Base-by-base conservation (phyloP, 2,329 filamentous ascomycete species). In the Diaporthe eres region DNA sequence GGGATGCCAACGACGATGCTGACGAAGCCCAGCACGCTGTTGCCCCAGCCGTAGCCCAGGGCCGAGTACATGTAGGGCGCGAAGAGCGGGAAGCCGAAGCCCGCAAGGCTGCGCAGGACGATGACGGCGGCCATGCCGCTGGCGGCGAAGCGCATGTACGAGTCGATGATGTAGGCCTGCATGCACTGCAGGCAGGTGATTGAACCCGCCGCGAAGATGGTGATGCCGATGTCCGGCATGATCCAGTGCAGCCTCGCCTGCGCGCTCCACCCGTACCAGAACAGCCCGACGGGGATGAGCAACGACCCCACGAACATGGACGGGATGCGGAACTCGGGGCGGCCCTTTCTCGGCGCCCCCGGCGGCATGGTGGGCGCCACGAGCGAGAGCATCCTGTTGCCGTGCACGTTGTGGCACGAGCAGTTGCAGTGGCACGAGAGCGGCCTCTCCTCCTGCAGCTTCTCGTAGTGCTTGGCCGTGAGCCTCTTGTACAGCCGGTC, bases 301-400 rank as follows among this genome's bases (percentile, higher is more conserved):
- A 89, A 77, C 0, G 85, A 84, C 1, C 87, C 89, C 2, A 89
- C 84, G 44, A 90, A 85, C 86, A 92, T 89, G 1, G 88, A 85
- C 0, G 90, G 90, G 0, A 88, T 80, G 4, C 87, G 85, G 78
- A 84, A 87, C 78, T 88, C 87, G 0, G 87, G 86, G 71, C 78
- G 77, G 12, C 81, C 79, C 25, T 78, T 77, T 10, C 77, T 72
- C 1, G 39, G 60, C 25, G 31, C 31, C 1, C 60, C 60, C 1
- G 60, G 60, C 4, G 60, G 60, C 10, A 34, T 39, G 2, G 37
- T 13, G 9, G 61, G 60, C 10, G 60, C 39, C 39, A 8, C 8
- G 2, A n/a, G 4, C 0, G 60, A 39, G 3, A 31, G 55, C 9
- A 25, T 44, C 19, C 22, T 47, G 15, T 31, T 47, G 15, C 60